Base-by-base conservation (phyloP, 192 early-diverging fungal genomes). In the Linnemannia exigua region DNA sequence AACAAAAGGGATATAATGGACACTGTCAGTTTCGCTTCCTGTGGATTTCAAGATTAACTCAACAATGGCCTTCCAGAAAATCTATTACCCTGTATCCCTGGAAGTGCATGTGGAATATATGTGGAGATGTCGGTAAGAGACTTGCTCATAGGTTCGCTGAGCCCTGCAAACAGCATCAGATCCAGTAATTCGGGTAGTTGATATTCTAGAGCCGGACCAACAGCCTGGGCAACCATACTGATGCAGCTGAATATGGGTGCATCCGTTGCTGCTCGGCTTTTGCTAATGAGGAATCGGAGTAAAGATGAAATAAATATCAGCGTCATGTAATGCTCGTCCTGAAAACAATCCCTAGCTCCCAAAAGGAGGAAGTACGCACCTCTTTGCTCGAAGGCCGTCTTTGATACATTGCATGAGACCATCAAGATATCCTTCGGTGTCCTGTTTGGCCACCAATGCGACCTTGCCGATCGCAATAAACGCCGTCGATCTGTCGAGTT, bases 121-220 rank as follows among this genome's bases (percentile, higher is more conserved):
- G 88, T 90, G 54, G 95, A 92, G 28, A 99, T 84, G 50, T 97
- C 93, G 8, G 90, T 90, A 75, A 99, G 90, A 7, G 97, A 94
- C 51, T 93, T 89, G 28, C 93, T 92, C 79, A 99, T 88, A 19
- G 94, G 87, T 70, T 96, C 93, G 72, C 92, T 97, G 38, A 99
- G 89, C 22, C 98, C 98, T 35, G 93, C 91, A 17, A 93, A 90
- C 68, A 99, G 96, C 95, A 99, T 98, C 51, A 96, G 88, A 70
- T 98, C 97, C 74, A 99, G 79, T 8, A 99, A 86, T 46, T 95
- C 95, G 51, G 95, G 91, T 89, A 99, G 91, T 78, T 97, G 91
- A 76, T 93, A 94, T 0, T 93, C 95, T 69, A 98, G 78, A 9
- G 94, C 94, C 36, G 93, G 96, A 15, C 97, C 96, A 50, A 99